Evolutionary conservation across 352 stramenopile species (phyloP), one percentile per base, ranked within the genome.

Genomic region (Elongisporangium prolatum): DNA sequence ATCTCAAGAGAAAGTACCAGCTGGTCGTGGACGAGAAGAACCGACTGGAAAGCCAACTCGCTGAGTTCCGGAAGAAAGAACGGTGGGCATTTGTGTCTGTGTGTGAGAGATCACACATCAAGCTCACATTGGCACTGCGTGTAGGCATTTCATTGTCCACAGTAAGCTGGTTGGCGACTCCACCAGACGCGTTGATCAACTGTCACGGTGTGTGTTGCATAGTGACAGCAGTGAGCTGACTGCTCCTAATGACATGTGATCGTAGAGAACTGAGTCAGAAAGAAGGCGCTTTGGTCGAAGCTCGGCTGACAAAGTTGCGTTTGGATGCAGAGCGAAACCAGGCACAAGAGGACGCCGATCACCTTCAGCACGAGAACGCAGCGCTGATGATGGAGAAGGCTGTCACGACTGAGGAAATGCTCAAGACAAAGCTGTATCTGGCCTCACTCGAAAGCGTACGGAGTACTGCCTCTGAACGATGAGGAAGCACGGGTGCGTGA

Each of bases 1-100:
- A 92, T 21, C 65, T 91, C 9, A 88, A 86, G 59, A 88, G 79
- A 61, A 81, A 74, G 38, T 92, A 90, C 49, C 72, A 84, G 8
- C 65, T 75, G 24, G 63, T 80, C 7, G 65, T 81, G 1, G 71
- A 87, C 40, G 80, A 91, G 21, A 89, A 86, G 44, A 59, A 79
- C n/a, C 60, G 69, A 21, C 59, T 92, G 4, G 72, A 92, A 52
- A 65, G 70, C 51, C 66, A 90, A 56, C 38, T 94, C 13, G 59
- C 70, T 11, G 77, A 80, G 54, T 70, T 71, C 51, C 78, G 78
- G 47, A 85, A 77, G 67, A 75, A 63, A 53, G 82, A 92, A 50
- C 72, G 82, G 76, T 86, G 52, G 16, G 49, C 34, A 38, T 57
- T 48, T 22, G n/a, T 0, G 18, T 53, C 7, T 25, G 51, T 59